A percentile compares a stretch with the other conserved stretches of the same genome.
Conservation (phyloP, 768 basidiomycete genomes). For the Suillus fuscotomentosus region DNA sequence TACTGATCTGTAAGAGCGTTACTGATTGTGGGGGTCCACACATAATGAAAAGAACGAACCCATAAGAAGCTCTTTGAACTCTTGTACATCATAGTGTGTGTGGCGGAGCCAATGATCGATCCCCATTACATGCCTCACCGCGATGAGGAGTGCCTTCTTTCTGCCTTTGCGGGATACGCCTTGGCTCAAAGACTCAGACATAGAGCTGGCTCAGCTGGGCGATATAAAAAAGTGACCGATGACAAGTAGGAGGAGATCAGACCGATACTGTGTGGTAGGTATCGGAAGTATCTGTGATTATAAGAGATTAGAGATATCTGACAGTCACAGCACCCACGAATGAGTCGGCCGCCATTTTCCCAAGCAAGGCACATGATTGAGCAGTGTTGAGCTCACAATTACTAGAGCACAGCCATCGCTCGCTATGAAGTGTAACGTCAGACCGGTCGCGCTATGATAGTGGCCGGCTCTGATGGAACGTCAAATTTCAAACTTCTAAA, state of each 20-base stretch:
- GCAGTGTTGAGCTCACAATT: too few relatives aligned
- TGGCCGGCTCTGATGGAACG: too few relatives aligned
- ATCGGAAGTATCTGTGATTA: neutral
- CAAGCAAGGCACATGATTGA: neutral
- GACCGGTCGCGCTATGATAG: too few relatives aligned
- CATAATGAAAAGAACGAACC: constrained; percentile 7
- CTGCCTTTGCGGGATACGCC: neutral
- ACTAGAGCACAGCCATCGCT: too few relatives aligned
- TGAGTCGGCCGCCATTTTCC: too few relatives aligned
- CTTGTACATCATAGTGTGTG: constrained; percentile 20
- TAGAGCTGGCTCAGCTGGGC: neutral
- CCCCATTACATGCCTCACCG: constrained; percentile 12
- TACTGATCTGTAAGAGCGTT: constrained; percentile 30
- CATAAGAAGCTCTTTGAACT: constrained; percentile 17
- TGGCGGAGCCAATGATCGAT: constrained; percentile 11
- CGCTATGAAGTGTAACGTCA: too few relatives aligned
- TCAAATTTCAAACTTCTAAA: too few relatives aligned
- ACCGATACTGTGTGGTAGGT: neutral
- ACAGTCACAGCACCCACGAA: neutral
- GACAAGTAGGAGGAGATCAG: neutral
- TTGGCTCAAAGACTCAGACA: neutral
- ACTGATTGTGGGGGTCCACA: neutral
- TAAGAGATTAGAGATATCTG: neutral
- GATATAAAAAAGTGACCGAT: neutral
- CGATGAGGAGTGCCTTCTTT: constrained; percentile 22